Percentiles rank a stretch among this genome's conserved stretches.
These are phyloP conservation scores for Bothriochloa decipiens DNA, from an alignment of 176 grass and related monocot species.

Conservation along the genomic window DNA sequence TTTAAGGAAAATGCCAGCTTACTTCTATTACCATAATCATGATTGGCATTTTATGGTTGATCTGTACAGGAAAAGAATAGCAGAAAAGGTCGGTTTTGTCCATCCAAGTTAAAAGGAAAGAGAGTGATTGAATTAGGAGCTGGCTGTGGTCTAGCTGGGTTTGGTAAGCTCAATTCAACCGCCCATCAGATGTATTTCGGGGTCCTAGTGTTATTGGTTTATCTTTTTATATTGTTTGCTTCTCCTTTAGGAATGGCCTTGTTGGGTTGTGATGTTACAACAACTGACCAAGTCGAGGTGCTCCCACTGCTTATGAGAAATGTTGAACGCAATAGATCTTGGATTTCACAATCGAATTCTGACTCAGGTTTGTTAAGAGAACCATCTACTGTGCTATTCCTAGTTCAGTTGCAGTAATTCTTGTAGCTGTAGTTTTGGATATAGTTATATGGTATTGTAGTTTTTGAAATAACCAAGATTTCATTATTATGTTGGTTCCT, in stretches of 20 bases:
- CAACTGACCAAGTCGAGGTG: constrained; percentile 89
- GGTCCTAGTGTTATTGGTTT: background rate
- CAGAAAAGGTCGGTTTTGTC: constrained; percentile 89
- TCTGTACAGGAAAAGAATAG: constrained; percentile 82
- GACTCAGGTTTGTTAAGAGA: constrained; percentile 67
- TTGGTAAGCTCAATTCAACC: constrained; percentile 51
- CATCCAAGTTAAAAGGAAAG: constrained; percentile 89
- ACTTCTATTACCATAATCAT: background rate
- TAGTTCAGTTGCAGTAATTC: background rate
- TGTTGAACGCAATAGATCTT: constrained; percentile 80
- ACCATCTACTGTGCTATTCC: background rate
- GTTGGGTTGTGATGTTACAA: constrained; percentile 78
- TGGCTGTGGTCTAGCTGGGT: constrained; percentile 90
- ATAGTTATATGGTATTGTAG: background rate
- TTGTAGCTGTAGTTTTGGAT: background rate
- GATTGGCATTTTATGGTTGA: constrained; percentile 1
- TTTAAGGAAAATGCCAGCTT: background rate
- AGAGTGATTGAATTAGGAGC: constrained; percentile 85
- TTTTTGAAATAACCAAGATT: background rate
- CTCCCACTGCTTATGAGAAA: constrained; percentile 91
- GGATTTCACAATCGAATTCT: constrained; percentile 70
- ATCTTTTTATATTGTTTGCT: background rate
- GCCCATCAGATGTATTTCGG: background rate
- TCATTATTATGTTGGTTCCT: background rate
- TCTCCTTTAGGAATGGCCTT: constrained; percentile 80